A percentile compares a stretch with the other conserved stretches of the same genome.
Conservation (phyloP, 2,329 filamentous ascomycete genomes). For the Cercospora brassicicola region DNA sequence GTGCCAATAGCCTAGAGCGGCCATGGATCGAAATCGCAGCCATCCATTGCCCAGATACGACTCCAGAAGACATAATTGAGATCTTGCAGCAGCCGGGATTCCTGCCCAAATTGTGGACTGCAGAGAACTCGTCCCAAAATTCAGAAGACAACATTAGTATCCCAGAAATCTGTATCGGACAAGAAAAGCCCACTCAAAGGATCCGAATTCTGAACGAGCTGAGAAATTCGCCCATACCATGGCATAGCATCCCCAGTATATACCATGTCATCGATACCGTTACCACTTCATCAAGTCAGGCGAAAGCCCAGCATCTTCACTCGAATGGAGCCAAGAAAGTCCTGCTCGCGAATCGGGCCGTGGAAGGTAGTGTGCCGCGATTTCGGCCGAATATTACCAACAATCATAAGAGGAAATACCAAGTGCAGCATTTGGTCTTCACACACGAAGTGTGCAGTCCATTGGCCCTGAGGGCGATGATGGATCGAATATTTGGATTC, state of each 20-base stretch:
- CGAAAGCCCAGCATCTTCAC: not conserved
- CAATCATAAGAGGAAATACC: not conserved
- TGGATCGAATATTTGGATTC: not conserved
- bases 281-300: not conserved
- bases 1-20: too few species aligned
- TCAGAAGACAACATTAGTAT: too few species aligned
- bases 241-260: not conserved
- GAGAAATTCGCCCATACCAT: not conserved
- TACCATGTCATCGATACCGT: not conserved
- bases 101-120: too few species aligned
- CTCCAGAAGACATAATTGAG: too few species aligned
- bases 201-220: not conserved
- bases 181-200: too few species aligned
- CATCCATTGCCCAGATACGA: too few species aligned
- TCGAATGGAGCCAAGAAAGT: not conserved
- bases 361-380: not conserved
- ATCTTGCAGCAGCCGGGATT: too few species aligned
- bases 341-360: not conserved
- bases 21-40: too few species aligned
- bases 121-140: too few species aligned
- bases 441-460: not conserved
- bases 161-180: too few species aligned
- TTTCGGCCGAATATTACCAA: not conserved
- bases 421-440: not conserved
- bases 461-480: not conserved